phyloP scores from a whole-genome alignment of 2,329 filamentous ascomycete genomes.

The Paraphoma chrysanthemicola region DNA sequence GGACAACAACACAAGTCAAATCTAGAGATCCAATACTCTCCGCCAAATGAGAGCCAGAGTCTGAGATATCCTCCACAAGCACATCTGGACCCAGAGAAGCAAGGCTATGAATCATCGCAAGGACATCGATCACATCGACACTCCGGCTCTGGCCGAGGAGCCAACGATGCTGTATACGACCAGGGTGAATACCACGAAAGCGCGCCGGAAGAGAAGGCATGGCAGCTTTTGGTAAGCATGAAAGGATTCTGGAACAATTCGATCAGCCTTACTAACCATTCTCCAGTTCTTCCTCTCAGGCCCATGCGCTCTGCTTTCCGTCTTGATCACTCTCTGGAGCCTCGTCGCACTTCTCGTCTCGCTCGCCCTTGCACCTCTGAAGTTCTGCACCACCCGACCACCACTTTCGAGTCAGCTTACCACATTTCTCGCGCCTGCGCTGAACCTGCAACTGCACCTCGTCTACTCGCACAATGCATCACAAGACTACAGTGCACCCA shows the following conservation, averaged over 20 bases:
- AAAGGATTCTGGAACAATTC: too few relatives aligned
- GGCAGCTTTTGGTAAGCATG: slow-evolving; percentile 50
- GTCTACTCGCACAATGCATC: slow-evolving; percentile 52
- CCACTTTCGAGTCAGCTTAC: slow-evolving; percentile 59
- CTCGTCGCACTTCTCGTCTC: slow-evolving; percentile 55
- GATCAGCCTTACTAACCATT: slow-evolving; percentile 11
- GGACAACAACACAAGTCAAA: slow-evolving; percentile 22
- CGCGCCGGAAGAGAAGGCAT: slow-evolving; percentile 52
- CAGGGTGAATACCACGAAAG: slow-evolving; percentile 47
- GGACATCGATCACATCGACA: slow-evolving; percentile 26
- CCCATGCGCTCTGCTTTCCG: slow-evolving; percentile 62
- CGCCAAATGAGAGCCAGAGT: slow-evolving; percentile 8
- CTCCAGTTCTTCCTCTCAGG: slow-evolving; percentile 61
- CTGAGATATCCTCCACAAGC: slow-evolving; percentile 34
- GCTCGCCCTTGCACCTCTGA: slow-evolving; percentile 60
- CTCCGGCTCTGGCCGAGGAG: slow-evolving; percentile 26
- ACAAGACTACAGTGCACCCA: slow-evolving; percentile 48
- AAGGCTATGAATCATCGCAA: slow-evolving; percentile 22
- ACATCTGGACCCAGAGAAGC: slow-evolving; percentile 45
- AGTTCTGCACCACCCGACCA: slow-evolving; percentile 59
- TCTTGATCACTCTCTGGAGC: slow-evolving; percentile 62
- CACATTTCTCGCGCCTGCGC: slow-evolving; percentile 59
- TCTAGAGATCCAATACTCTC: slow-evolving; percentile 20
- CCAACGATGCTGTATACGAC: slow-evolving; percentile 37
- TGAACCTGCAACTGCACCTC: slow-evolving; percentile 59